Percentiles rank a stretch among this genome's conserved stretches.
Evolutionary conservation across 495 filamentous ascomycete species (phyloP).

Genomic region (Schizothecium vesticola): DNA sequence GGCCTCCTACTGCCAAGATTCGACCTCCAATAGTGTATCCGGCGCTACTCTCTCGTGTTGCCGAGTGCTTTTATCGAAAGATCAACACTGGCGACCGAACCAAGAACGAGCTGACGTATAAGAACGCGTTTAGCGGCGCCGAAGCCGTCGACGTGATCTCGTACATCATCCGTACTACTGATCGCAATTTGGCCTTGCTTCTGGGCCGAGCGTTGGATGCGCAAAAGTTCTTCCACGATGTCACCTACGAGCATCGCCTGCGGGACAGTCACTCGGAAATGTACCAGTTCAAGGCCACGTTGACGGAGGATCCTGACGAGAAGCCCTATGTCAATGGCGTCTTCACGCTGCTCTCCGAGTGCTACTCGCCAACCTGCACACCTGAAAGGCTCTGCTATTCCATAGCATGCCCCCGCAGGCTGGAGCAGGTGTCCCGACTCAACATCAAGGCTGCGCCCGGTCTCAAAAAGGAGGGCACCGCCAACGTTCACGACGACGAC

Average conservation of each 20-base stretch:
- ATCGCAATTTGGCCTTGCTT: constrained; percentile 89
- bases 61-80: constrained; percentile 82
- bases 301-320: constrained; percentile 75
- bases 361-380: constrained; percentile 96
- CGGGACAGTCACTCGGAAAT: constrained; percentile 87
- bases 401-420: constrained; percentile 88
- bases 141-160: constrained; percentile 94
- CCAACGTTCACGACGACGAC: constrained; percentile 71
- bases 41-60: constrained; percentile 83
- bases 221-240: constrained; percentile 99
- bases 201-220: constrained; percentile 93
- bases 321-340: constrained; percentile 85
- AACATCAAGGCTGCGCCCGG: constrained; percentile 90
- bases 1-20: constrained; percentile 47
- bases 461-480: constrained; percentile 73
- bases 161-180: constrained; percentile 92
- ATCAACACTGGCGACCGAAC: constrained; percentile 77
- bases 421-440: constrained; percentile 90
- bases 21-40: constrained; percentile 82
- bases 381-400: constrained; percentile 94
- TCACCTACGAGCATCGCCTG: constrained; percentile 93
- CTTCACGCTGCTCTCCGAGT: constrained; percentile 92
- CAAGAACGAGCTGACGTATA: constrained; percentile 96
- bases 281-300: constrained; percentile 92
- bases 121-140: constrained; percentile 88